Evolutionary conservation across 768 basidiomycete genomes (phyloP).

Genomic region (Hortiboletus flavorubellus): DNA sequence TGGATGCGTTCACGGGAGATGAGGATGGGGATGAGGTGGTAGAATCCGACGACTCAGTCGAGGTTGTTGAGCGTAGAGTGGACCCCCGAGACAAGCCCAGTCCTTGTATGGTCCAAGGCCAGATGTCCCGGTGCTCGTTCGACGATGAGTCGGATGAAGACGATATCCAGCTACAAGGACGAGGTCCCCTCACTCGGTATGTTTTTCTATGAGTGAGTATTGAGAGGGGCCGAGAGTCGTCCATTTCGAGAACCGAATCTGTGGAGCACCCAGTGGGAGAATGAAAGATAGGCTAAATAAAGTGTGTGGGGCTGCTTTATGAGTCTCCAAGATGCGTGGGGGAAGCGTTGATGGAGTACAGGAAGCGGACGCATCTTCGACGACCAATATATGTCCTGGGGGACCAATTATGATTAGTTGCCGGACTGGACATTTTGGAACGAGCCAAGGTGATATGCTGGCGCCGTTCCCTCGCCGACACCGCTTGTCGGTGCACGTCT

Average conservation of each 20-base stretch:
- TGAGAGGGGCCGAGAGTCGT: slow-evolving; percentile 6
- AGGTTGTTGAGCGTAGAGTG: slow-evolving; percentile 15
- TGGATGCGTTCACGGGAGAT: slow-evolving; percentile 5
- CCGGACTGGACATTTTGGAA: neutral
- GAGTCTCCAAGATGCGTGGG: slow-evolving; percentile 1
- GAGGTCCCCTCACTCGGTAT: slow-evolving; percentile 26
- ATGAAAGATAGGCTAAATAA: neutral
- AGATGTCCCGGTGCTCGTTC: slow-evolving; percentile 14
- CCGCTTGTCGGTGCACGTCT: slow-evolving; percentile 14
- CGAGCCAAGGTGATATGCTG: neutral
- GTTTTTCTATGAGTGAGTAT: slow-evolving; percentile 8
- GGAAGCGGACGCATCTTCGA: slow-evolving; percentile 12
- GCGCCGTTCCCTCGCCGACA: slow-evolving; percentile 17
- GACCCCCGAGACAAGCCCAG: slow-evolving; percentile 13
- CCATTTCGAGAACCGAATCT: slow-evolving; percentile 7
- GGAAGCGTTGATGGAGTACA: slow-evolving; percentile 2
- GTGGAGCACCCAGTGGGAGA: neutral
- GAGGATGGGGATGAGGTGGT: slow-evolving; percentile 12
- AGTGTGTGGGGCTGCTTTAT: neutral
- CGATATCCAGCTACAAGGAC: slow-evolving; percentile 27
- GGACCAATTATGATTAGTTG: neutral
- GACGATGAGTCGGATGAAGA: slow-evolving; percentile 12
- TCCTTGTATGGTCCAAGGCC: slow-evolving; percentile 16
- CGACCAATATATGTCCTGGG: slow-evolving; percentile 16
- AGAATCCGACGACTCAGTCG: slow-evolving; percentile 15